phyloP scores from a whole-genome alignment of 768 basidiomycete genomes.

The Galerina marginata region DNA sequence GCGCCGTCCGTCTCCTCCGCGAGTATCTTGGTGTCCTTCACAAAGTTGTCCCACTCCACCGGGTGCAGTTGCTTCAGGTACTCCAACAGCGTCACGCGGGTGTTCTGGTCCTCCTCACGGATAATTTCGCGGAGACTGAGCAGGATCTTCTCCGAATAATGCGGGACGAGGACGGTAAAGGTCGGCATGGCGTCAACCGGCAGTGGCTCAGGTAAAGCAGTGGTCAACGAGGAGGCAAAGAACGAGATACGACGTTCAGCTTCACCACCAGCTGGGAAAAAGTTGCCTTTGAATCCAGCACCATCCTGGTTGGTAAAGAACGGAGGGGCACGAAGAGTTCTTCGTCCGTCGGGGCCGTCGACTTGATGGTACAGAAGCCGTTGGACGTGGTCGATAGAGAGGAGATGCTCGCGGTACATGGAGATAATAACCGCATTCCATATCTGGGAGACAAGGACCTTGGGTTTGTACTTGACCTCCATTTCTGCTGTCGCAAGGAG shows the following conservation, averaged over 20 bases:
- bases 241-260: slow-evolving; percentile 98
- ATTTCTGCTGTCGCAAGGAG: slow-evolving; percentile 94
- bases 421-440: slow-evolving; percentile 99
- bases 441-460: slow-evolving; percentile 97
- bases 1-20: slow-evolving; percentile 81
- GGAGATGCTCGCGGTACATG: slow-evolving; percentile 98
- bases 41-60: slow-evolving; percentile 99
- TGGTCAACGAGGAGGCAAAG: slow-evolving; percentile 97
- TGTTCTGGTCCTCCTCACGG: slow-evolving; percentile 95
- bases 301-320: slow-evolving; percentile 96
- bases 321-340: slow-evolving; percentile 93
- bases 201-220: slow-evolving; percentile 91
- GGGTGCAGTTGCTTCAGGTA: slow-evolving; percentile 99
- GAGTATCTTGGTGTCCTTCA: slow-evolving; percentile 98
- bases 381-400: slow-evolving; percentile 98
- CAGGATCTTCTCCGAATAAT: slow-evolving; percentile 99
- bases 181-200: slow-evolving; percentile 99
- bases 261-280: slow-evolving; percentile 94
- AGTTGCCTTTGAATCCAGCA: slow-evolving; percentile 73
- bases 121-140: slow-evolving; percentile 98
- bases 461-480: slow-evolving; percentile 99
- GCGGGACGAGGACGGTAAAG: slow-evolving; percentile 98
- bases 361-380: slow-evolving; percentile 97
- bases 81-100: slow-evolving; percentile 95
- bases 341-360: slow-evolving; percentile 85